These are phyloP conservation scores for Colletotrichum spaethianum DNA, from an alignment of 2,329 filamentous ascomycete species.

Conservation along the genomic window DNA sequence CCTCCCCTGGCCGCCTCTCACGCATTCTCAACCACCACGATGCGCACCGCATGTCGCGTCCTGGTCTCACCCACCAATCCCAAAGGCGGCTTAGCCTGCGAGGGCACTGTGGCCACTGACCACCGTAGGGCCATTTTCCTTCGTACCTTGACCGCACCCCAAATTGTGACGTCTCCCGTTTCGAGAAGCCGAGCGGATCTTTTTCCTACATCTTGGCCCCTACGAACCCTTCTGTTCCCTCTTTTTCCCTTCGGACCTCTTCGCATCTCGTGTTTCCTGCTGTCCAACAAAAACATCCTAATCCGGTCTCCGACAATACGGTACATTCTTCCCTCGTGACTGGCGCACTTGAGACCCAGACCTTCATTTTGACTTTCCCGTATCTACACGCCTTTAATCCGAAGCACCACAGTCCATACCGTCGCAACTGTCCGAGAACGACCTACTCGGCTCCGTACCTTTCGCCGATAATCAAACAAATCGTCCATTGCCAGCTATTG, in stretches of 20 bases:
- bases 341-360: conserved; percentile 42
- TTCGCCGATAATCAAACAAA: background rate
- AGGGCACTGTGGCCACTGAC: conserved; percentile 43
- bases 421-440: conserved; percentile 27
- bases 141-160: conserved; percentile 41
- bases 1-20: conserved; percentile 23
- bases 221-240: conserved; percentile 14
- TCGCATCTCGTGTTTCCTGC: conserved; percentile 34
- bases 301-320: conserved; percentile 19
- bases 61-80: conserved; percentile 34
- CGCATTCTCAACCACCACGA: conserved; percentile 29
- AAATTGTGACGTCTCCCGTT: conserved; percentile 48
- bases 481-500: background rate
- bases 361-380: conserved; percentile 32
- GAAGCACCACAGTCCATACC: conserved; percentile 27
- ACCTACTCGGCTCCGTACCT: conserved; percentile 9
- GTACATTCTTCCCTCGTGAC: conserved; percentile 44
- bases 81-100: conserved; percentile 35
- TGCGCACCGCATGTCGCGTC: conserved; percentile 30
- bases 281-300: conserved; percentile 33
- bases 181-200: conserved; percentile 44
- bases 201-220: conserved; percentile 28
- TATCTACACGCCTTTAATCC: conserved; percentile 31
- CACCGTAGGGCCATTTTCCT: conserved; percentile 35
- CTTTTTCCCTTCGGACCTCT: conserved; percentile 31